phyloP scores from a whole-genome alignment of 495 filamentous ascomycete species.

The Penicillium herquei region DNA sequence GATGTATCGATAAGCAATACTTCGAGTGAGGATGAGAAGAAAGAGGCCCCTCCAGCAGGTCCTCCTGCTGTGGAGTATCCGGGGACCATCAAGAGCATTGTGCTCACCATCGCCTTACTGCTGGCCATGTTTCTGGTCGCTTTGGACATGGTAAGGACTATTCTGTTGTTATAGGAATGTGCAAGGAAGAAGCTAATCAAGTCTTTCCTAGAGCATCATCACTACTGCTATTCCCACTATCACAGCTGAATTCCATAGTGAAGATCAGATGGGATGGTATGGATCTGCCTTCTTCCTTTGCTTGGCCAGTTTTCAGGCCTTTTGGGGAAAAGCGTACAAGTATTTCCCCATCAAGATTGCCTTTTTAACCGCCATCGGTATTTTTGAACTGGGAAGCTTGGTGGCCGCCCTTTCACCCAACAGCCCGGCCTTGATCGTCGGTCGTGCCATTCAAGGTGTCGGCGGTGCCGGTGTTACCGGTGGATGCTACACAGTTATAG shows the following conservation, averaged over 20 bases:
- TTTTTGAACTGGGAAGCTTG: neutral
- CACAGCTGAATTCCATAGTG: conserved; percentile 5
- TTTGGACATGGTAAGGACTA: too few species aligned
- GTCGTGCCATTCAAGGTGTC: neutral
- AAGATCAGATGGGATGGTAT: conserved; percentile 7
- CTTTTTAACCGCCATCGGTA: conserved; percentile 24
- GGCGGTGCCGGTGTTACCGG: neutral
- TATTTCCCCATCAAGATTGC: conserved; percentile 9
- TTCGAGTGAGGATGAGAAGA: too few species aligned
- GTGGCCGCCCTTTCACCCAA: neutral
- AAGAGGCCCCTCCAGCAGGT: too few species aligned
- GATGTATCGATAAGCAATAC: too few species aligned
- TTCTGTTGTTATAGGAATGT: too few species aligned
- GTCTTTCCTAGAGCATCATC: conserved; percentile 9
- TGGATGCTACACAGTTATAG: neutral
- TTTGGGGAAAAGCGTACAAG: conserved; percentile 11
- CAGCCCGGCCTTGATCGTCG: neutral
- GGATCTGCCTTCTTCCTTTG: conserved; percentile 6
- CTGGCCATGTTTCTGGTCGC: too few species aligned
- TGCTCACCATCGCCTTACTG: too few species aligned
- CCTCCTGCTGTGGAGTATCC: too few species aligned
- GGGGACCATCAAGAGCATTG: too few species aligned
- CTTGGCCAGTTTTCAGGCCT: conserved; percentile 4
- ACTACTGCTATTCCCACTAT: conserved; percentile 10
- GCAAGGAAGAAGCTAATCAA: too few species aligned